Base-by-base conservation (phyloP, 768 basidiomycete genomes). In the Favolaschia claudopus region DNA sequence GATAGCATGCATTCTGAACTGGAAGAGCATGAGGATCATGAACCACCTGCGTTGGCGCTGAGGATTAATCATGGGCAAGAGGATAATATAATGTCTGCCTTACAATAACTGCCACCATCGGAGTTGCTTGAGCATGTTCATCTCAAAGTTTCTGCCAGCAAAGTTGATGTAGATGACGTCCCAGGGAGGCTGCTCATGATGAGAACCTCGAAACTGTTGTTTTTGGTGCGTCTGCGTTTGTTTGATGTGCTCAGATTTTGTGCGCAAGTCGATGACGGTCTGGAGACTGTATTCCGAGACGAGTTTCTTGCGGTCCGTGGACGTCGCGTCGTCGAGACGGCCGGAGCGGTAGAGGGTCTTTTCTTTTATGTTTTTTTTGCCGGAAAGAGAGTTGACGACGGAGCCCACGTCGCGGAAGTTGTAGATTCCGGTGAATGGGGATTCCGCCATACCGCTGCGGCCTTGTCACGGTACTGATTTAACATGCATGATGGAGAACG, bases 221-320 rank as follows among this genome's bases (percentile, higher is more conserved):
- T 53, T 2, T 40, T 49, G 15, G 12, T 42, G 29, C 25, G 62
- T 52, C n/a, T 55, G 25, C 15, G 32, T 34, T 24, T 54, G 65
- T 29, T 55, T 60, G n/a, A 62, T 60, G 50, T 59, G 62, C 53
- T 67, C 65, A 19, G 62, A 61, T 56, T 63, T 63, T 20, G 62
- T 67, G 2, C 65, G 58, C 25, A 67, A 34, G 22, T 67, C 65
- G 19, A 67, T 51, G n/a, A 67, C 65, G 14, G 62, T 67, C 34
- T 50, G 43, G 10, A 67, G 56, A 5, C 29, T 38, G 53, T 64
- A 62, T 33, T 55, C 51, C 9, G 50, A 40, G 8, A 52, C 28
- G 38, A 67, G 55, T 19, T 61, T 63, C 24, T 56, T 27, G 38
- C 59, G 45, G 27, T 67, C 65, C 2, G 28, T 44, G 20, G 22